Percentiles rank a stretch among this genome's conserved stretches.
phyloP scores from a whole-genome alignment of 2,329 filamentous ascomycete species.

The Falciphora oryzae region DNA sequence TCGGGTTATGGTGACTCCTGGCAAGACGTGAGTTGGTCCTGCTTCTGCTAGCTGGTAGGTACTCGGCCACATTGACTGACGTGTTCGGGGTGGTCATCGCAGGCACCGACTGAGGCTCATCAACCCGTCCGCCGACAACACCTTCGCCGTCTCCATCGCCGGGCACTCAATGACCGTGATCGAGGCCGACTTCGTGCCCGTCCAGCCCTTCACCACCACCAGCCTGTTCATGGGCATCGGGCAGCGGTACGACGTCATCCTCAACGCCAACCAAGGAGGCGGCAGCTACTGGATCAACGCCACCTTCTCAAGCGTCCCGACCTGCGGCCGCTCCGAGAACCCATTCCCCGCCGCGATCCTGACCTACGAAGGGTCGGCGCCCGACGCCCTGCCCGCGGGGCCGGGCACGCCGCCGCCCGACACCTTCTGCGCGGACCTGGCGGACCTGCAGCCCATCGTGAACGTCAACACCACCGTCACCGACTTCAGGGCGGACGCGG shows the following conservation, averaged over 20 bases:
- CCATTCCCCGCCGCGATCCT: constrained; percentile 23
- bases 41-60: too few relatives aligned
- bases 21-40: constrained; percentile 28
- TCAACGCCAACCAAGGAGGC: constrained; percentile 31
- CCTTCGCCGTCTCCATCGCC: constrained; percentile 43
- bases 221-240: constrained; percentile 45
- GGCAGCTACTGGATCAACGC: constrained; percentile 39
- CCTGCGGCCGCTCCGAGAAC: constrained; percentile 21
- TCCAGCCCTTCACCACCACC: constrained; percentile 42
- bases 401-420: constrained; percentile 12
- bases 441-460: constrained; percentile 12
- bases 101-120: constrained; percentile 43
- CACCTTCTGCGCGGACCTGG: constrained; percentile 8
- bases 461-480: constrained; percentile 2
- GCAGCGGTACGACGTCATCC: constrained; percentile 38
- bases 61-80: too few relatives aligned
- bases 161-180: constrained; percentile 46
- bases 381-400: constrained; percentile 18
- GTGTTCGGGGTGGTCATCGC: too few relatives aligned
- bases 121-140: constrained; percentile 45
- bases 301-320: constrained; percentile 20
- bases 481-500: background rate
- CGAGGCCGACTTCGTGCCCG: constrained; percentile 44
- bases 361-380: constrained; percentile 20
- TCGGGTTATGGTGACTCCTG: constrained; percentile 31